Evolutionary conservation across 345 rosid genomes (phyloP).

Genomic region (Aethionema arabicum): DNA sequence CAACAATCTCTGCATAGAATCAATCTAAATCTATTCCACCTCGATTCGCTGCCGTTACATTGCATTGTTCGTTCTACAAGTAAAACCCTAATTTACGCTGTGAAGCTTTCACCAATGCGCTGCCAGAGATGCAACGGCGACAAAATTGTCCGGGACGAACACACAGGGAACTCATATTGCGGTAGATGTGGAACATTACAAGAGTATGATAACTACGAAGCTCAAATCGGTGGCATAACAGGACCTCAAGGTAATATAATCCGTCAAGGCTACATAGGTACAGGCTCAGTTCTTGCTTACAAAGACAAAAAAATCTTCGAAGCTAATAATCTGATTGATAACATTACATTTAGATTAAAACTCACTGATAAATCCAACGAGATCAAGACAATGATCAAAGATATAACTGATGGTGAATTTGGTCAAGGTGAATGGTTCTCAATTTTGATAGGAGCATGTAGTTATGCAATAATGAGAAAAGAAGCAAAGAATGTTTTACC

Average conservation of each 20-base stretch:
- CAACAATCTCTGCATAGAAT: no score
- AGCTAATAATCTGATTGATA: conserved; percentile 50
- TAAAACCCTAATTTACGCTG: conserved; percentile 14
- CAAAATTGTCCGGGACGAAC: conserved; percentile 46
- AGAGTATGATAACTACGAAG: conserved; percentile 46
- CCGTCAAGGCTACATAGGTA: conserved; percentile 58
- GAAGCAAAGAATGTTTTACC: conserved; percentile 49
- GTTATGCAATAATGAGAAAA: conserved; percentile 52
- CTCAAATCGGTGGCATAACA: conserved; percentile 39
- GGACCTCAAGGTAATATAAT: conserved; percentile 65
- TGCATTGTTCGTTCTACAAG: neutral
- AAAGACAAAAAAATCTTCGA: conserved; percentile 63
- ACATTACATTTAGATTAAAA: conserved; percentile 34
- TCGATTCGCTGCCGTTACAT: neutral
- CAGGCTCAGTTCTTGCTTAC: conserved; percentile 48
- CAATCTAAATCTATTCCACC: no score
- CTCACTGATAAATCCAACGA: conserved; percentile 29
- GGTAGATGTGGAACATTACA: conserved; percentile 47
- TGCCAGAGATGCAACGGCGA: conserved; percentile 56
- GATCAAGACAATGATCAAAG: conserved; percentile 41
- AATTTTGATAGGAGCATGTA: conserved; percentile 65
- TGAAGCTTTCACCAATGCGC: conserved; percentile 28
- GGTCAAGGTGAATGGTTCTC: conserved; percentile 72
- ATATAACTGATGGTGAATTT: conserved; percentile 63
- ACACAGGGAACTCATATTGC: conserved; percentile 47